These are phyloP conservation scores for Penicillium bialowiezense DNA, from an alignment of 495 filamentous ascomycete genomes.

Conservation along the genomic window DNA sequence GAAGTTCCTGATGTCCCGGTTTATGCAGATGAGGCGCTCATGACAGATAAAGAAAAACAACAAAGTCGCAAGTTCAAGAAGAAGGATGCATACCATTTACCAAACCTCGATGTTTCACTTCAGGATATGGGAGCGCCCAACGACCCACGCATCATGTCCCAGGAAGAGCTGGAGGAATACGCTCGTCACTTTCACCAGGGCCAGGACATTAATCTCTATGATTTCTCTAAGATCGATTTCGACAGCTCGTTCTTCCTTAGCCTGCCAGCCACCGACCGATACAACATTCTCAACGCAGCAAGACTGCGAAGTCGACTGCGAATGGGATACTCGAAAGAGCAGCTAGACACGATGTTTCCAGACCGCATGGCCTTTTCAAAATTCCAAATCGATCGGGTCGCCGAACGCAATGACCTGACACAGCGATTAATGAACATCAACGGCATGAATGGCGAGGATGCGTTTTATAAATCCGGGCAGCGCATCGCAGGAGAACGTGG, in stretches of 20 bases:
- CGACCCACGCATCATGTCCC: constrained; percentile 91
- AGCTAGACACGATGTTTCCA: constrained; percentile 93
- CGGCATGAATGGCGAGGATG: constrained; percentile 76
- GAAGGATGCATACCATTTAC: constrained; percentile 91
- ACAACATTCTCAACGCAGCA: constrained; percentile 95
- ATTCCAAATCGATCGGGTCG: constrained; percentile 94
- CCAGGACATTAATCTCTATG: constrained; percentile 96
- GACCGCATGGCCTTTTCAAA: constrained; percentile 95
- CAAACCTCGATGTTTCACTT: constrained; percentile 71
- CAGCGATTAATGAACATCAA: constrained; percentile 93
- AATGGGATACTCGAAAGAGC: constrained; percentile 96
- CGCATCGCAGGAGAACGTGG: constrained; percentile 87
- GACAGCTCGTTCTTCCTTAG: constrained; percentile 89
- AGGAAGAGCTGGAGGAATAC: constrained; percentile 90
- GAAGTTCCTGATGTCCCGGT: constrained; percentile 71
- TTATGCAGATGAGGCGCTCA: constrained; percentile 83
- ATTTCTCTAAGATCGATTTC: constrained; percentile 98
- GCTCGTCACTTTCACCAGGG: constrained; percentile 86
- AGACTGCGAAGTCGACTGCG: constrained; percentile 78
- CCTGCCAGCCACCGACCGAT: constrained; percentile 84
- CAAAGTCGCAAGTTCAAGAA: constrained; percentile 78
- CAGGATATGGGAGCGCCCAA: constrained; percentile 84
- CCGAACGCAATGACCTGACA: constrained; percentile 89
- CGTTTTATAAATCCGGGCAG: constrained; percentile 58
- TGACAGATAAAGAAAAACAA: constrained; percentile 73